These are phyloP conservation scores for Cryptosporidium felis DNA, from an alignment of 169 alveolate species.

Conservation along the genomic window DNA sequence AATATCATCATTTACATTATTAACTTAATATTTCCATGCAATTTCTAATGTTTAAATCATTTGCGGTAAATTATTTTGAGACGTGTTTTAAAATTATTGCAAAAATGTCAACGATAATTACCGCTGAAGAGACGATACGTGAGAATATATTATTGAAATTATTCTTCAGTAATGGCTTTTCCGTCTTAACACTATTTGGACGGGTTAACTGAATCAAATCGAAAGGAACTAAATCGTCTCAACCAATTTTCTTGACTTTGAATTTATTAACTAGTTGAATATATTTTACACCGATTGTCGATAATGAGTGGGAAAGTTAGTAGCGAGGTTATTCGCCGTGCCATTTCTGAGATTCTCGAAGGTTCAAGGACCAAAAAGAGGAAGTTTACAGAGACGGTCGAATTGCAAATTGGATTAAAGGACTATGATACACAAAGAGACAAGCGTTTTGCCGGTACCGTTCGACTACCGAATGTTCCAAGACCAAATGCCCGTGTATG, in stretches of 20 bases:
- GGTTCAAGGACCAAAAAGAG: constrained; percentile 93
- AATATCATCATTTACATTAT: no score
- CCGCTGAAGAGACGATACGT: no score
- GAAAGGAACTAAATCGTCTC: background rate
- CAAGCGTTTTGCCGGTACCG: constrained; percentile 99
- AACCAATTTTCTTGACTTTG: background rate
- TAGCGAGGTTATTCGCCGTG: constrained; percentile 73
- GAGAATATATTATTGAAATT: no score
- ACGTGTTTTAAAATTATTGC: no score
- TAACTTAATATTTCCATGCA: background rate
- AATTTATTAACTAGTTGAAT: background rate
- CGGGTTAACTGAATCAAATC: background rate
- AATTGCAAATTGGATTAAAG: constrained; percentile 98
- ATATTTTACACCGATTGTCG: background rate
- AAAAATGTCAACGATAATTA: no score
- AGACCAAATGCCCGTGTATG: constrained; percentile 95
- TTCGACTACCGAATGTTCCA: constrained; percentile 96
- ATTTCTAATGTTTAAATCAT: background rate
- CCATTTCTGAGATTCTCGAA: constrained; percentile 91
- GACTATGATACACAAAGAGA: constrained; percentile 99
- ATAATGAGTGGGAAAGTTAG: constrained; percentile 65
- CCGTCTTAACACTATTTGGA: background rate
- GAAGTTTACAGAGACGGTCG: constrained; percentile 97
- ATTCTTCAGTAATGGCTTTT: no score
- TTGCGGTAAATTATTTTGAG: background rate